A percentile compares a stretch with the other conserved stretches of the same genome.
phyloP scores from a whole-genome alignment of 257 asterid genomes.

The Nicotiana sylvestris region DNA sequence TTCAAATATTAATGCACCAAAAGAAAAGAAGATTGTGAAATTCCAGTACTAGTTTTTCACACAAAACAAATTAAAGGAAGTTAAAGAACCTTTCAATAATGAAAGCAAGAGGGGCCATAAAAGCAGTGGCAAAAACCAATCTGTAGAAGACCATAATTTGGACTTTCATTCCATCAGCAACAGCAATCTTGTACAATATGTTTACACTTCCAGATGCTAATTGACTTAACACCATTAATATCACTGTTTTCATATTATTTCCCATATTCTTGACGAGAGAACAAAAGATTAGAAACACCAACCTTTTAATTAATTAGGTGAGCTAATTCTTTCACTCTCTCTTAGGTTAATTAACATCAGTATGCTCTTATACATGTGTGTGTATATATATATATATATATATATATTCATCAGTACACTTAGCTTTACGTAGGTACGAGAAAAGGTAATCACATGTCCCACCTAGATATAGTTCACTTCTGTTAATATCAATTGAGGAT shows the following conservation, averaged over 20 bases:
- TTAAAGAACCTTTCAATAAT: conserved; percentile 24
- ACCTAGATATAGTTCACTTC: neutral
- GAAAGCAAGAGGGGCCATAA: conserved; percentile 32
- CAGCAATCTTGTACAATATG: conserved; percentile 27
- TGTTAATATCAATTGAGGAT: neutral
- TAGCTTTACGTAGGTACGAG: neutral
- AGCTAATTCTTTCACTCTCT: neutral
- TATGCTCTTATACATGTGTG: neutral
- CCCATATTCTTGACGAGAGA: neutral
- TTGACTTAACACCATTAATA: conserved; percentile 23
- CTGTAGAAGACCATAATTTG: conserved; percentile 25
- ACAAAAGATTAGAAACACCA: neutral
- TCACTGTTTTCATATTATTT: conserved; percentile 14
- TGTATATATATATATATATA: too few relatives aligned
- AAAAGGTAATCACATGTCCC: conserved; percentile 4
- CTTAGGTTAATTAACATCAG: neutral
- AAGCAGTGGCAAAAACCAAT: conserved; percentile 24
- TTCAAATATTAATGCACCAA: neutral
- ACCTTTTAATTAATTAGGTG: neutral
- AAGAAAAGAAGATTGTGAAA: neutral
- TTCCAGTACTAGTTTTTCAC: neutral
- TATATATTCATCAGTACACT: neutral
- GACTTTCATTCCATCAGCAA: conserved; percentile 26
- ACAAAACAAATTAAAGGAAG: neutral
- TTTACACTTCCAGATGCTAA: conserved; percentile 20